phyloP scores from a whole-genome alignment of 208 protist species.

The Naegleria lovaniensis region DNA sequence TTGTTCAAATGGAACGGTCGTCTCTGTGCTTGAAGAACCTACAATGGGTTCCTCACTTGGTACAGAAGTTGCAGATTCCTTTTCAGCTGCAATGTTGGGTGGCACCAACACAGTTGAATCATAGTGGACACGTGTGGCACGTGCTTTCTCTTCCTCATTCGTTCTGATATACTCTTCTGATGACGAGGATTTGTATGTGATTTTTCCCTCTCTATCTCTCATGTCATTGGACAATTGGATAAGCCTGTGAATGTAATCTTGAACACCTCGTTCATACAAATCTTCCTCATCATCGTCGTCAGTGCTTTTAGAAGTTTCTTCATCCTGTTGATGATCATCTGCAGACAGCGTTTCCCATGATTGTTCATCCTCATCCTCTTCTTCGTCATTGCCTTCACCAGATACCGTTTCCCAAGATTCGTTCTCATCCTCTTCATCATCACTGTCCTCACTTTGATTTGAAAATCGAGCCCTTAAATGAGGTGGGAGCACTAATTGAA shows the following conservation, averaged over 20 bases:
- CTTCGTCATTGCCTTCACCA: neutral
- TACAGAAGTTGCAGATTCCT: too few species aligned
- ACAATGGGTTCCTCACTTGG: neutral
- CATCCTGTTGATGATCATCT: neutral
- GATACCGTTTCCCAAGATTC: neutral
- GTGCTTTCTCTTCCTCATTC: neutral
- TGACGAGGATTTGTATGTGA: neutral
- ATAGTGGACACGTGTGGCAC: neutral
- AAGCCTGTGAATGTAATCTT: neutral
- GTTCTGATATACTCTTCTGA: neutral
- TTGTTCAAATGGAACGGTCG: neutral
- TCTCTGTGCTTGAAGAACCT: neutral
- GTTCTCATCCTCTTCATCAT: neutral
- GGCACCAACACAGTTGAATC: neutral
- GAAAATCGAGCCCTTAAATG: neutral
- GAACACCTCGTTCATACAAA: neutral
- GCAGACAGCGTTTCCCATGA: neutral
- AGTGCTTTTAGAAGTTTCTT: too few species aligned
- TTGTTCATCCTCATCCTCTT: neutral
- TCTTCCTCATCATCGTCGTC: neutral
- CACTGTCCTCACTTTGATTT: neutral
- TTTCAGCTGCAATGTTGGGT: neutral
- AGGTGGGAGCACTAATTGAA: neutral
- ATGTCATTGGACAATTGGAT: neutral
- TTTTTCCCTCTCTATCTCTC: neutral